These are phyloP conservation scores for Termitomyces sp. DNA, from an alignment of 768 basidiomycete genomes.

Conservation along the genomic window DNA sequence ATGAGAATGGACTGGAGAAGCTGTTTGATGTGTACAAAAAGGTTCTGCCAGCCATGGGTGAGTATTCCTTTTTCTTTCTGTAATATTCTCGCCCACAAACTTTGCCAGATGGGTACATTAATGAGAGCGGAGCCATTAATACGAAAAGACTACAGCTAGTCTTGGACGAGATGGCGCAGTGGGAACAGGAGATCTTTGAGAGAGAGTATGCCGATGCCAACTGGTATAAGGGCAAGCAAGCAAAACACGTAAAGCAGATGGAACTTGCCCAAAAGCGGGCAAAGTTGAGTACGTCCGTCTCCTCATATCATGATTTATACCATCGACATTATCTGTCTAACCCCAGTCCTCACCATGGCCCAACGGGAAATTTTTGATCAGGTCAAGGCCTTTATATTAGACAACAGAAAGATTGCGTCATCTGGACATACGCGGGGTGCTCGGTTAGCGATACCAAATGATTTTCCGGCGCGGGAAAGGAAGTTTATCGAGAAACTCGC, in stretches of 20 bases:
- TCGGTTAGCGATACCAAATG: constrained; percentile 66
- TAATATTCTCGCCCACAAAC: not conserved
- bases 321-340: not conserved
- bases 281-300: constrained; percentile 53
- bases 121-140: constrained; percentile 83
- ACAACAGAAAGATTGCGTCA: constrained; percentile 30
- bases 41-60: constrained; percentile 72
- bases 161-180: constrained; percentile 80
- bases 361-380: constrained; percentile 78
- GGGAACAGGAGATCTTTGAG: constrained; percentile 90
- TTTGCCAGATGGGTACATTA: constrained; percentile 80
- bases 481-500: constrained; percentile 75
- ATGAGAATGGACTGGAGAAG: constrained; percentile 91
- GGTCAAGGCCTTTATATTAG: constrained; percentile 71
- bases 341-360: constrained; percentile 59
- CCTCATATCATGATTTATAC: not conserved
- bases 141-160: constrained; percentile 78
- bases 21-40: constrained; percentile 96
- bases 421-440: constrained; percentile 28
- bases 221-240: constrained; percentile 94
- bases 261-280: constrained; percentile 54
- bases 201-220: constrained; percentile 85
- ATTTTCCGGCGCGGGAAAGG: constrained; percentile 75
- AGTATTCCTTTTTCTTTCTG: constrained; percentile 15
- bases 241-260: constrained; percentile 61